Base-by-base conservation (phyloP, 805 yeast genomes). In the Blastobotrys attinorum region DNA sequence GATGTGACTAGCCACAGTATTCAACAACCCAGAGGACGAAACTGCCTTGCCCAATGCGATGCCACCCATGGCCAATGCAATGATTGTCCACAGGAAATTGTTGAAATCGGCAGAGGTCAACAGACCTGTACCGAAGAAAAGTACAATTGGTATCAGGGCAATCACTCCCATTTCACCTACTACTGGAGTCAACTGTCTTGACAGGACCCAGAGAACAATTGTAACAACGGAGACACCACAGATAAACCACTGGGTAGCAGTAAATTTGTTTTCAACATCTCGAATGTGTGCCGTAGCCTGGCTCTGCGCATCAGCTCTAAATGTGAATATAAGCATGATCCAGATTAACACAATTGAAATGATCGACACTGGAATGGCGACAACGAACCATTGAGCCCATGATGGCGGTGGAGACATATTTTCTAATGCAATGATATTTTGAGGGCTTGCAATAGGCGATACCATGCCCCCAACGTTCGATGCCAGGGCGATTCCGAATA, bases 101-200 rank as follows among this genome's bases (percentile, higher is more conserved):
- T 92, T 90, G 64, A 90, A 88, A 59, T 90, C 98, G 45, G 89
- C 96, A 1, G 88, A 81, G 6, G 83, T 77, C 47, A 90, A 67
- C 16, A 89, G 64, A 1, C 97, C 96, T 0, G 96, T 77, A 3
- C 96, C 97, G 58, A 90, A 90, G 57, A 90, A 81, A n/a, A 87
- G 64, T n/a, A 88, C 73, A 56, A 90, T 75, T 8, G 98, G 97
- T 15, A 89, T 73, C 44, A 92, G 72, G 0, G 97, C 95, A 47
- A 92, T 79, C 51, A 89, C 81, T n/a, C 98, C 98, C 92, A 89
- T 87, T 55, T 89, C 96, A 27, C 98, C 98, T 58, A 90, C 77
- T 1, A 78, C 58, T 1, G 76, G 76, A 45, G 83, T 79, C 8
- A 89, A 64, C 55, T 77, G 76, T 32, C 84, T 84, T 0, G 94